Base-by-base conservation (phyloP, 805 yeast genomes). In the Cephaloascus fragrans region DNA sequence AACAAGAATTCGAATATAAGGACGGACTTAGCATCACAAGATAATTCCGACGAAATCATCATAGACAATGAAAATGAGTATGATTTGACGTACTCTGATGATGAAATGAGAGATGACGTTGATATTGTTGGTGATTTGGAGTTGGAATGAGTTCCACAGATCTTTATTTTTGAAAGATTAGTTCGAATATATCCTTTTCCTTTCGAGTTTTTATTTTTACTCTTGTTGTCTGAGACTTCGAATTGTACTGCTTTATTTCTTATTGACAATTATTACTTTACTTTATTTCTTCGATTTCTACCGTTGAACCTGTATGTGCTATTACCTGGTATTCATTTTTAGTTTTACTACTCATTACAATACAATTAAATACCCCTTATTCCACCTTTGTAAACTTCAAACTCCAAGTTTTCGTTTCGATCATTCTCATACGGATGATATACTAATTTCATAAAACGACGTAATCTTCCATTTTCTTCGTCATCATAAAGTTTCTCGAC, bases 61-160 rank as follows among this genome's bases (percentile, higher is more conserved):
- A 56, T 56, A 36, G 61, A 52, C 34, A 49, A 56, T 9, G 61
- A 47, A 43, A 59, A 53, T 38, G 67, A 62, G 44, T 61, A 60
- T 39, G 67, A 61, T 44, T 49, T 61, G 31, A 45, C 62, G 37
- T 56, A 58, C 37, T 39, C 46, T 10, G 51, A 45, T 26, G 56
- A 52, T 18, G 42, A 41, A 39, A 44, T 26, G 37, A 45, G 42
- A n/a, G 48, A 53, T 39, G 69, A n/a, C n/a, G n/a, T 62, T 33
- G 70, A 56, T 41, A 59, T 57, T 17, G 67, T 61, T 18, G 72
- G 70, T 9, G 70, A 64, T 38, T 46, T 65, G 31, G 73, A 67
- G 33, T 8, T 31, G 33, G 33, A 31, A 8, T 31, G 15, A 14
- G 15, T 31, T 8, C 12, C 33, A 31, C n/a, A 6, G 33, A 8